Evolutionary conservation across 768 basidiomycete species (phyloP), one percentile per base, ranked within the genome.

Genomic region (Macrolepiota albuminosa): DNA sequence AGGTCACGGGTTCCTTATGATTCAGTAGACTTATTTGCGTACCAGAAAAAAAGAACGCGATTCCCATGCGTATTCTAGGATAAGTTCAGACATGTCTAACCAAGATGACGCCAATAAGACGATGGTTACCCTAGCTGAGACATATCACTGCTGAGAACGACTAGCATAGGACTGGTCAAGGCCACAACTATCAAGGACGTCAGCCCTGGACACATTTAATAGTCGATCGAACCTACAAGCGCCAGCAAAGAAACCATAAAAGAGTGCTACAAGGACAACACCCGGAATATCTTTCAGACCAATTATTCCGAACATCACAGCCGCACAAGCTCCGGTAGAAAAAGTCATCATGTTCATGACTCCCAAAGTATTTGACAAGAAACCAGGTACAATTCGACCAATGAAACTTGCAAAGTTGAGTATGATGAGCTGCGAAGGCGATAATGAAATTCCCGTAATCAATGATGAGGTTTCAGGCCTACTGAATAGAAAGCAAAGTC

Each of bases 221-320:
- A 1, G 40, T 51, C 39, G 13, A 11, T 26, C 16, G 48, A 37
- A 58, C 61, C 49, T 54, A 60, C 66, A 70, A 34, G 69, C 70
- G 4, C 76, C 76, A 6, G 75, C 70, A 18, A 74, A 76, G 56
- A 78, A 74, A 1, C 79, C 79, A 58, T 74, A 80, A 4, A 80
- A 59, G 6, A 78, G 60, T 6, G 73, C 70, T 46, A 81, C 71
- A 9, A 72, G 61, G 31, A 74, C 67, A n/a, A 74, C 67, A 33
- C 73, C 69, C 0, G 66, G 69, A 10, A 71, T 61, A 31, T 59
- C 64, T 29, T 66, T 71, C 46, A 76, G 60, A 6, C 68, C 74
- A 29, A 75, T 68, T 66, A 80, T 71, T 2, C 68, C 68, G 53
- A 77, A 75, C 2, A 76, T 69, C 40, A 77, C 57, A 33, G 64